These are phyloP conservation scores for Trichosphaerium sp. DNA, from an alignment of 78 protist genomes.

Conservation along the genomic window DNA sequence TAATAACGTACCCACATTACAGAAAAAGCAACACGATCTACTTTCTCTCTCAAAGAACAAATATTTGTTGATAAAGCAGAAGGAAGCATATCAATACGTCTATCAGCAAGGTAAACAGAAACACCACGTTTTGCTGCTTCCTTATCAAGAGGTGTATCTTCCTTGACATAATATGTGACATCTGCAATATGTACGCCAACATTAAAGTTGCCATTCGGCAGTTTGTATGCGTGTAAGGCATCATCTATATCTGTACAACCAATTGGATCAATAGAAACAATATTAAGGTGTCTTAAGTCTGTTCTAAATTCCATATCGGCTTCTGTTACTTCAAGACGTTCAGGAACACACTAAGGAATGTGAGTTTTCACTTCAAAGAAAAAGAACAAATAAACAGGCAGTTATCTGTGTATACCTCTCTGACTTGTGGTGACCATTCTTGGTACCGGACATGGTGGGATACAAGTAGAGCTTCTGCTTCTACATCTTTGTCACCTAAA, in stretches of 20 bases:
- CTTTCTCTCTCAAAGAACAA: constrained; percentile 46
- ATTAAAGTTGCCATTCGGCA: constrained; percentile 32
- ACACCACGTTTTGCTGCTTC: constrained; percentile 64
- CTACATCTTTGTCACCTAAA: not conserved
- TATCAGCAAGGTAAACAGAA: constrained; percentile 63
- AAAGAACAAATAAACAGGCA: not conserved
- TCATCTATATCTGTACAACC: constrained; percentile 98
- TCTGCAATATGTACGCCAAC: constrained; percentile 89
- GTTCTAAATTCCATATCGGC: not conserved
- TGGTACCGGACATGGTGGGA: constrained; percentile 4
- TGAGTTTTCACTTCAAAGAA: not conserved
- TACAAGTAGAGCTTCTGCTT: not conserved
- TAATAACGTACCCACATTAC: no score
- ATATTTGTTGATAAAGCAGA: constrained; percentile 38
- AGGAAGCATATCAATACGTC: constrained; percentile 73
- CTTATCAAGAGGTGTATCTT: constrained; percentile 50
- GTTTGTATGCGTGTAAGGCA: constrained; percentile 63
- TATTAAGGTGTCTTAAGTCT: not conserved
- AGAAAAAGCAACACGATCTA: constrained; percentile 11
- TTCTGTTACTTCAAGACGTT: not conserved
- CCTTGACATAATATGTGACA: constrained; percentile 67
- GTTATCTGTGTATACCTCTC: constrained; percentile 48
- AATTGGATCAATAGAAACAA: constrained; percentile 60
- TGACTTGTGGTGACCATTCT: constrained; percentile 43
- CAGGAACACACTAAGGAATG: not conserved